phyloP scores from a whole-genome alignment of 495 filamentous ascomycete genomes.

The Xylaria castorea region DNA sequence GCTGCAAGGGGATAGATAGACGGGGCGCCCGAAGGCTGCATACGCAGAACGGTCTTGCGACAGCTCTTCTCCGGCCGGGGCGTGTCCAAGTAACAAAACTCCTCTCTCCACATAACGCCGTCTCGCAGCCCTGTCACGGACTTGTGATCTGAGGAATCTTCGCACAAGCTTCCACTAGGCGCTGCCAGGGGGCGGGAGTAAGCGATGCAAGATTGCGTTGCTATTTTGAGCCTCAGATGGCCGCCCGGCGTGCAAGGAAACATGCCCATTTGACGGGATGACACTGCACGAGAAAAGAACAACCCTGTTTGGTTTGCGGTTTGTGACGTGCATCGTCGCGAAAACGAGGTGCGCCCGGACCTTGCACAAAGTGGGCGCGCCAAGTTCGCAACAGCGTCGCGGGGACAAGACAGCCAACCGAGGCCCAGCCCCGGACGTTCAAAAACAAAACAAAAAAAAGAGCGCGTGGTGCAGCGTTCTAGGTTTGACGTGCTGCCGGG shows the following conservation, averaged over 20 bases:
- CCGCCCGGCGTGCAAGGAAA: not conserved
- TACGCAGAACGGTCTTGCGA: conserved; percentile 13
- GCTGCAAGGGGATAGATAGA: conserved; percentile 21
- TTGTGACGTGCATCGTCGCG: conserved; percentile 30
- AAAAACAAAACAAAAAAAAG: conserved; percentile 11
- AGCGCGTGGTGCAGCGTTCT: conserved; percentile 12
- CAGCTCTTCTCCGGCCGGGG: conserved; percentile 12
- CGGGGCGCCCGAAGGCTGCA: conserved; percentile 19
- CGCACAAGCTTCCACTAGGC: conserved; percentile 10
- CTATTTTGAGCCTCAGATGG: conserved; percentile 27
- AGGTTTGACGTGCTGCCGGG: conserved; percentile 24
- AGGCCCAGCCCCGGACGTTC: not conserved
- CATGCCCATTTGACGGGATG: conserved; percentile 16
- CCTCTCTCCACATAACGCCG: conserved; percentile 13
- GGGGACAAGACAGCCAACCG: conserved; percentile 2
- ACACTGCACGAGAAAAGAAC: conserved; percentile 6
- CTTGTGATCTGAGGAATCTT: conserved; percentile 14
- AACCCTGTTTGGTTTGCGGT: conserved; percentile 16
- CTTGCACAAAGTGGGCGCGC: conserved; percentile 17
- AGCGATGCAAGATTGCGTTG: conserved; percentile 28
- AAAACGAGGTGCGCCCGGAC: conserved; percentile 21
- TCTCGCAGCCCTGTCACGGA: conserved; percentile 19
- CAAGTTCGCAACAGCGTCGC: not conserved
- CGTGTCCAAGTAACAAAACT: conserved; percentile 9
- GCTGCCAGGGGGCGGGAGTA: conserved; percentile 19